Conservation (phyloP, 495 filamentous ascomycete genomes). For the Parathielavia appendiculata region DNA sequence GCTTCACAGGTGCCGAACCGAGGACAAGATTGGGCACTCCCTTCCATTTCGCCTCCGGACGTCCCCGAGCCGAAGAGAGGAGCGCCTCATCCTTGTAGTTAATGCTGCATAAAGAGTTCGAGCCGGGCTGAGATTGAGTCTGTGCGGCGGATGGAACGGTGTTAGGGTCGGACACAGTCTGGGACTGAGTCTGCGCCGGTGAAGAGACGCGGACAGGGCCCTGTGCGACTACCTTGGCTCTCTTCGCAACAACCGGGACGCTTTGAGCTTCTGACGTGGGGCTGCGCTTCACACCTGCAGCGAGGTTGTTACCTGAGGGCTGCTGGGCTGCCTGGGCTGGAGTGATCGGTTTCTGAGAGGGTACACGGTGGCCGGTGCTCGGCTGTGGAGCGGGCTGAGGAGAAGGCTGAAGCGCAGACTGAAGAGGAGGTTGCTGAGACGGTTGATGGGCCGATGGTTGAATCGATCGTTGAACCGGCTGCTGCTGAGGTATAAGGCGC, state of each 20-base stretch:
- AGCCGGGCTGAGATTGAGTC: background rate
- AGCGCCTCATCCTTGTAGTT: conserved; percentile 21
- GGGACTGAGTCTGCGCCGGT: background rate
- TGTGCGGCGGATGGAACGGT: background rate
- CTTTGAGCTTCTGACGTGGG: conserved; percentile 14
- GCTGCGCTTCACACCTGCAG: conserved; percentile 20
- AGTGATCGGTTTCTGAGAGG: background rate
- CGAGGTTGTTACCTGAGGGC: conserved; percentile 1
- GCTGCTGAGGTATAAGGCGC: background rate
- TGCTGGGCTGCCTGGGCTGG: conserved; percentile 15
- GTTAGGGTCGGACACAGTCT: background rate
- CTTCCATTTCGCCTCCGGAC: conserved; percentile 9
- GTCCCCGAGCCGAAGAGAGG: conserved; percentile 11
- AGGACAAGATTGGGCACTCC: conserved; percentile 30
- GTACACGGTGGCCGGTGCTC: background rate
- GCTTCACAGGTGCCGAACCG: conserved; percentile 20
- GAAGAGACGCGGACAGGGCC: background rate
- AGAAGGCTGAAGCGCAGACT: background rate
- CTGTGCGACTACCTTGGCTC: conserved; percentile 20
- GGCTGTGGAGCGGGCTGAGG: conserved; percentile 5
- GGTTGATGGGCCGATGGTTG: conserved; percentile 8
- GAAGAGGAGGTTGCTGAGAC: conserved; percentile 11
- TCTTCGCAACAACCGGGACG: conserved; percentile 20
- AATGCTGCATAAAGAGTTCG: conserved; percentile 8
- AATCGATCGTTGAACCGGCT: background rate